A percentile compares a stretch with the other conserved stretches of the same genome.
Conservation (phyloP, 495 filamentous ascomycete genomes). For the Aspergillus diversus region DNA sequence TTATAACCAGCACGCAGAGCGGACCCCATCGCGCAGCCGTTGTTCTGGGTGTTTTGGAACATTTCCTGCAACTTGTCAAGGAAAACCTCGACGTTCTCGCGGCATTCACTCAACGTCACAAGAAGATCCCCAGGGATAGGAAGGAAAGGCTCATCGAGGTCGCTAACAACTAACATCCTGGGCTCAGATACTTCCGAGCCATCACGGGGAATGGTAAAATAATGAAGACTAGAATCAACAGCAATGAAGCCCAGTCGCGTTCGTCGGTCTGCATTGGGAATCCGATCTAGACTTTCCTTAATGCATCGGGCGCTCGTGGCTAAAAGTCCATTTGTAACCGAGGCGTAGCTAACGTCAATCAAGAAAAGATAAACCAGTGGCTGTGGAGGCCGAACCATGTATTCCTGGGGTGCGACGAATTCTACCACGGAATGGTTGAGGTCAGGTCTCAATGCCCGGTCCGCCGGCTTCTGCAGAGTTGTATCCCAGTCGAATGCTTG, state of each 20-base stretch:
- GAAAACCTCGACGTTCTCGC: slow-evolving; percentile 88
- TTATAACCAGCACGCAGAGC: slow-evolving; percentile 92
- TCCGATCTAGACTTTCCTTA: slow-evolving; percentile 91
- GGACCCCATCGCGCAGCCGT: slow-evolving; percentile 86
- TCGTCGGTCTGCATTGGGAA: slow-evolving; percentile 93
- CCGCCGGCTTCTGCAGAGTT: slow-evolving; percentile 82
- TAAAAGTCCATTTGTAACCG: slow-evolving; percentile 90
- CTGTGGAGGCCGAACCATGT: slow-evolving; percentile 98
- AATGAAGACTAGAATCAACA: slow-evolving; percentile 92
- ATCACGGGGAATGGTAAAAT: slow-evolving; percentile 92
- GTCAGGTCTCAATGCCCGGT: slow-evolving; percentile 86
- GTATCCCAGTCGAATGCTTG: slow-evolving; percentile 99
- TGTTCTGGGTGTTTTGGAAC: slow-evolving; percentile 93
- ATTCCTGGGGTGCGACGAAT: slow-evolving; percentile 97
- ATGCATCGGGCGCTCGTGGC: slow-evolving; percentile 94
- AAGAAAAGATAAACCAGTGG: slow-evolving; percentile 98
- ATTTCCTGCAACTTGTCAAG: slow-evolving; percentile 90
- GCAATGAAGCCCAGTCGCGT: slow-evolving; percentile 94
- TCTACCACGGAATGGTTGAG: slow-evolving; percentile 94
- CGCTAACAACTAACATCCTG: slow-evolving; percentile 91
- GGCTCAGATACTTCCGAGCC: slow-evolving; percentile 78
- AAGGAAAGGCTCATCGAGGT: slow-evolving; percentile 95
- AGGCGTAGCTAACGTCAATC: slow-evolving; percentile 92
- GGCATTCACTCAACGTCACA: slow-evolving; percentile 86
- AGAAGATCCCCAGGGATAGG: slow-evolving; percentile 92